Conservation (phyloP, 345 rosid species). For the Arabidopsis suecica region DNA sequence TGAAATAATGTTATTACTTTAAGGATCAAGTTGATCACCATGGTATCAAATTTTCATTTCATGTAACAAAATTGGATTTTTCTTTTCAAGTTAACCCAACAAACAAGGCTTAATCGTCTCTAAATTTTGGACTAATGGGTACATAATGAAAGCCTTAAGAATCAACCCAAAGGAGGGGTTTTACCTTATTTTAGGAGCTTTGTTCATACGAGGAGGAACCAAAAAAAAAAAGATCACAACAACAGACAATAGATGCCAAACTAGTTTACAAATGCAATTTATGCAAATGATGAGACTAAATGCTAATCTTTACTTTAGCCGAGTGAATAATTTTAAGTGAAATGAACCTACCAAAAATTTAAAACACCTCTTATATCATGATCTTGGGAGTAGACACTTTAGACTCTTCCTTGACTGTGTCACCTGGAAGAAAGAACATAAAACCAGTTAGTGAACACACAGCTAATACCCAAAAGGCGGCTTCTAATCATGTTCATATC, state of each 20-base stretch:
- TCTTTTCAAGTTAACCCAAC: not conserved
- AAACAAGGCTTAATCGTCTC: not conserved
- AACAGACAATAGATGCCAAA: constrained; percentile 15
- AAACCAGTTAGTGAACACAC: constrained; percentile 13
- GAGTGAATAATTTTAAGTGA: not conserved
- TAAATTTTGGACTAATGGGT: not conserved
- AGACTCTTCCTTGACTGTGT: constrained; percentile 32
- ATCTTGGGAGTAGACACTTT: constrained; percentile 32
- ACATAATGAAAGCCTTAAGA: not conserved
- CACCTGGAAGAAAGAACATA: constrained; percentile 29
- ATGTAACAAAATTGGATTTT: not conserved
- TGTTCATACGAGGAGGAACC: not conserved
- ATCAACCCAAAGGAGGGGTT: not conserved
- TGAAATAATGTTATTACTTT: not conserved
- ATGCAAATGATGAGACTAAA: constrained; percentile 17
- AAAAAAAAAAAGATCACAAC: not conserved
- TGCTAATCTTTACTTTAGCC: constrained; percentile 17
- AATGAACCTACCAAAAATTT: not conserved
- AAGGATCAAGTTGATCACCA: not conserved
- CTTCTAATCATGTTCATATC: not conserved
- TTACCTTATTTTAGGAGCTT: constrained; percentile 9
- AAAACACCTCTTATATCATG: constrained; percentile 35
- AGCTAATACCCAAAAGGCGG: constrained; percentile 2
- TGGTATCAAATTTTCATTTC: not conserved
- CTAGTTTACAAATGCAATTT: constrained; percentile 18